These are phyloP conservation scores for Lactarius sanguifluus DNA, from an alignment of 768 basidiomycete genomes.

Conservation along the genomic window DNA sequence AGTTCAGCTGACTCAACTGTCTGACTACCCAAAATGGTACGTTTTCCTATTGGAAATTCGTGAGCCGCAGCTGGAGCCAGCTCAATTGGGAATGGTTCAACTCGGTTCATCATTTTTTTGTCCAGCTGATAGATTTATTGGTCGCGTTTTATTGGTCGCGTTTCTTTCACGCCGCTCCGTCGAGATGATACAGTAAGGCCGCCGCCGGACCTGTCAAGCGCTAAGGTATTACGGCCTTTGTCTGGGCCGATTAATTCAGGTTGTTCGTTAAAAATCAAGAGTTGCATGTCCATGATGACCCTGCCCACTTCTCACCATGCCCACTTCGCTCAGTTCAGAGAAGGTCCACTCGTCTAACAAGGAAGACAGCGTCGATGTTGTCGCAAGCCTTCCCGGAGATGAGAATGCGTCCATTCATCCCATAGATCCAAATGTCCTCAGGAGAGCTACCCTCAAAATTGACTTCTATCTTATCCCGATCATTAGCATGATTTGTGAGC, in stretches of 20 bases:
- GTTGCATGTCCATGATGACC: not conserved
- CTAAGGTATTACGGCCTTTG: no score
- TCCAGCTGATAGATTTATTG: no score
- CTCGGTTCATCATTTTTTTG: no score
- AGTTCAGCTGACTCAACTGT: no score
- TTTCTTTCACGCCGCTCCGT: no score
- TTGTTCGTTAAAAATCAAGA: not conserved
- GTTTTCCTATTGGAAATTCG: no score
- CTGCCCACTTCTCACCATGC: not conserved
- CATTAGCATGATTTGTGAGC: slow-evolving; percentile 7
- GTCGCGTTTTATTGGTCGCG: no score
- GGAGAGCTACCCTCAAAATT: slow-evolving; percentile 14
- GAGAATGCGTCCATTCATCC: slow-evolving; percentile 16
- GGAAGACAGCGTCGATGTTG: not conserved
- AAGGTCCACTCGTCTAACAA: not conserved
- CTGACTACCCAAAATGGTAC: no score
- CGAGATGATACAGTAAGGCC: no score
- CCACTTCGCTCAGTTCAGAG: not conserved
- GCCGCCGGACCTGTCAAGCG: no score
- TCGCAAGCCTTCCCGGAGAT: not conserved
- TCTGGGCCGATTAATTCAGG: not conserved
- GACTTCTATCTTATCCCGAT: slow-evolving; percentile 17
- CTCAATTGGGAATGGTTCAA: no score
- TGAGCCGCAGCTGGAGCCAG: no score
- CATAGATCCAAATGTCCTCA: not conserved